Evolutionary conservation across 2,329 filamentous ascomycete species (phyloP).

Genomic region (Neonectria neomacrospora): DNA sequence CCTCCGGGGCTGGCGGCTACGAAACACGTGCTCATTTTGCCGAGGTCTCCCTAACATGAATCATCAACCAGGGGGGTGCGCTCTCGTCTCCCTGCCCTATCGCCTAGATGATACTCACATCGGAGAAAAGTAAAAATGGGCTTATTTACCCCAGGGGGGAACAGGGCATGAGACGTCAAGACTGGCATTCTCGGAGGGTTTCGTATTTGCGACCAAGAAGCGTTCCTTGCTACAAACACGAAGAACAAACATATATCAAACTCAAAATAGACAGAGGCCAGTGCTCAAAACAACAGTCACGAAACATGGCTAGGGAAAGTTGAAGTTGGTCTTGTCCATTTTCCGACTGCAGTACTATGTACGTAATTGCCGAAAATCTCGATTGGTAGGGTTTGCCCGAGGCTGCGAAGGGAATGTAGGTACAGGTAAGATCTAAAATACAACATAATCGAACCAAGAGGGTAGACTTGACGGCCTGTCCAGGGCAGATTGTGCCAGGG

Average conservation of each 20-base stretch:
- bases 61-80: not conserved
- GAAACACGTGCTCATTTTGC: conserved; percentile 1
- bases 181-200: not conserved
- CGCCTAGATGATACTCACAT: not conserved
- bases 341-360: conserved; percentile 1
- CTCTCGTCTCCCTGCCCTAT: not conserved
- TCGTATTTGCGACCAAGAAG: not conserved
- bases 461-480: not conserved
- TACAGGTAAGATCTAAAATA: conserved; percentile 24
- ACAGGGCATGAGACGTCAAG: not conserved
- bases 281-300: not conserved
- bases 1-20: not conserved
- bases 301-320: not conserved
- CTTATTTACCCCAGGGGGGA: not conserved
- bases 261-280: not conserved
- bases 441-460: conserved; percentile 16
- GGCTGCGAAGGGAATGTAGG: conserved; percentile 24
- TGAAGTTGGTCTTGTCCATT: conserved; percentile 1
- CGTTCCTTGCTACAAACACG: not conserved
- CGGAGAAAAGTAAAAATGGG: not conserved
- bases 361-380: conserved; percentile 11
- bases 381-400: conserved; percentile 4
- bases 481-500: not conserved
- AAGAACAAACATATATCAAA: not conserved
- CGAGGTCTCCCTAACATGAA: not conserved